Evolutionary conservation across 306 rosid species (phyloP), one percentile per base, ranked within the genome.

Genomic region (Lotus japonicus): DNA sequence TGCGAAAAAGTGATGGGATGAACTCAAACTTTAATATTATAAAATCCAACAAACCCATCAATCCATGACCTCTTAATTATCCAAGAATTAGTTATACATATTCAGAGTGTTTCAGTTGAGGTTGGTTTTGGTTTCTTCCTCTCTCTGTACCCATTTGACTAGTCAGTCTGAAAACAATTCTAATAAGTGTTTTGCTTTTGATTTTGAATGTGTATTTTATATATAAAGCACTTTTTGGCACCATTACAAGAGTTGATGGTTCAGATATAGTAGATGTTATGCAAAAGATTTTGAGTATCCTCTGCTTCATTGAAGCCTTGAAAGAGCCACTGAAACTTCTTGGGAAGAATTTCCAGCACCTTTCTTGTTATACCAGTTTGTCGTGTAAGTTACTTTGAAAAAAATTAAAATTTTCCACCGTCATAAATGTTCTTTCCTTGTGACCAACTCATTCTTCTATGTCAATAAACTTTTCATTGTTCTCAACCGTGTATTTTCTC

Each of bases 351-450:
- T 67, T 64, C n/a, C n/a, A n/a, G n/a, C n/a, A n/a, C n/a, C n/a
- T n/a, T n/a, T n/a, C 68, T 9, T 69, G 6, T 62, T 33, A 28
- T 3, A 28, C 54, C n/a, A 33, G 42, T 33, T 33, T 64, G 31
- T 26, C 12, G 45, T 45, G 78, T 72, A 72, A 72, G 70, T 65
- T 77, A 57, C 45, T 57, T 46, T 26, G 58, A 64, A 64, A 56
- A 70, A 36, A 7, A 0, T 28, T 58, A 62, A 41, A 35, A 62
- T 54, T 26, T 61, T 63, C 28, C 38, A 57, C 56, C 12, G 73
- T 56, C 10, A 59, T 14, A 12, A 23, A 64, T 71, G 78, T 78
- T 78, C 82, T 65, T 78, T 78, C 48, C 82, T 78, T 78, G 78
- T 18, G 19, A n/a, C 70, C 48, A 54, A 78, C 51, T 71, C 66